These are phyloP conservation scores for Salix udensis DNA, from an alignment of 345 rosid species.

Conservation along the genomic window DNA sequence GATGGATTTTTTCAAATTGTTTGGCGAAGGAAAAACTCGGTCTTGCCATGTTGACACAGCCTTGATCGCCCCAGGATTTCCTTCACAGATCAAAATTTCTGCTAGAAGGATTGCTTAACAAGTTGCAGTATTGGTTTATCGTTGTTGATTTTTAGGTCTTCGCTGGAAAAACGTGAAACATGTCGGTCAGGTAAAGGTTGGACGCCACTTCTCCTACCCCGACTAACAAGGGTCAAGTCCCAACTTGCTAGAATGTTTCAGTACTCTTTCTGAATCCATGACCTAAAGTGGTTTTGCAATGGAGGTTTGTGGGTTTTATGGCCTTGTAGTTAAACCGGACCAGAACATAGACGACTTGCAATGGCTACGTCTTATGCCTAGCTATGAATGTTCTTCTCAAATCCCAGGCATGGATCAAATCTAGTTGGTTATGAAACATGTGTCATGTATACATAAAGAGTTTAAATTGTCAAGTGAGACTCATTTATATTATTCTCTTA, in stretches of 20 bases:
- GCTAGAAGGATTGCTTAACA: neutral
- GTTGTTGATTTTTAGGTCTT: constrained; percentile 8
- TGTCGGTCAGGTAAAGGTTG: constrained; percentile 15
- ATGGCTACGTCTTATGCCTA: too few relatives aligned
- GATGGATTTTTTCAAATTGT: neutral
- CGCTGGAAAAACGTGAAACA: constrained; percentile 8
- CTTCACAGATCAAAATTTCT: neutral
- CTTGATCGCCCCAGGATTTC: neutral
- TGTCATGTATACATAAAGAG: too few relatives aligned
- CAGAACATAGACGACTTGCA: neutral
- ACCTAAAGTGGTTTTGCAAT: neutral
- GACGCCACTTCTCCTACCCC: constrained; percentile 20
- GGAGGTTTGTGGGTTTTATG: neutral
- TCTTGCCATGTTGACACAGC: neutral
- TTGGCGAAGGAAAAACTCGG: neutral
- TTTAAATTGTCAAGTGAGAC: too few relatives aligned
- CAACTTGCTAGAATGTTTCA: neutral
- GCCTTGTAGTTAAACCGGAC: neutral
- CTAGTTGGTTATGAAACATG: constrained; percentile 5
- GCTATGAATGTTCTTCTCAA: neutral
- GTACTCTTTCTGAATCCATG: too few relatives aligned
- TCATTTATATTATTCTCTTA: too few relatives aligned
- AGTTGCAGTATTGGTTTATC: neutral
- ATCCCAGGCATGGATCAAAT: neutral
- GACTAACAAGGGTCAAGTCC: constrained; percentile 11